Evolutionary conservation across 116 monocot genomes (phyloP).

Genomic region (Zostera marina): DNA sequence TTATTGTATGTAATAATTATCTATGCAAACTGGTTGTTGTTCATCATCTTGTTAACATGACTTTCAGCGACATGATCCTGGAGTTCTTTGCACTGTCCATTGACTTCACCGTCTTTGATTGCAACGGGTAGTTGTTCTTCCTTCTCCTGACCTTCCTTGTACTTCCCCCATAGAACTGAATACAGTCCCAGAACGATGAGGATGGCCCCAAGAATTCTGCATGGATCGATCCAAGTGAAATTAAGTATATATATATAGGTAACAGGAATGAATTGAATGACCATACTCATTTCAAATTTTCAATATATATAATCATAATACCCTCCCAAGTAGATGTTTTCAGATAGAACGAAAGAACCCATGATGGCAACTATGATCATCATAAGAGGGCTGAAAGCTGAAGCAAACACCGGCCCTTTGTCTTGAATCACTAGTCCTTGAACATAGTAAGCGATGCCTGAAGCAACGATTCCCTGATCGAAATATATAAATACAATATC

Average conservation of each 20-base stretch:
- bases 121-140: constrained; percentile 6
- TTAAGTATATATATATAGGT: neutral
- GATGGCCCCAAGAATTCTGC: constrained; percentile 32
- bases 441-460: constrained; percentile 81
- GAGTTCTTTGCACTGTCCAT: neutral
- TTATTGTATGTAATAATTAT: neutral
- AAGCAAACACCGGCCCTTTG: constrained; percentile 80
- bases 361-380: constrained; percentile 86
- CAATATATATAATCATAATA: constrained; percentile 5
- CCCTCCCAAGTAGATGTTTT: constrained; percentile 82
- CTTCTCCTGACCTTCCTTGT: constrained; percentile 29
- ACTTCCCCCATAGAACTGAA: constrained; percentile 41
- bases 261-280: too few relatives aligned
- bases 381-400: constrained; percentile 87
- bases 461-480: constrained; percentile 70
- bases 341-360: constrained; percentile 76
- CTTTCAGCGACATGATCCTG: neutral
- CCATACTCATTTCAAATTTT: too few relatives aligned
- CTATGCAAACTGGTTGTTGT: constrained; percentile 1
- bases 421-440: constrained; percentile 76
- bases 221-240: constrained; percentile 3
- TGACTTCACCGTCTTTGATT: neutral
- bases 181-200: constrained; percentile 35
- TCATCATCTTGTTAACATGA: neutral
- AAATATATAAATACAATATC: neutral